Evolutionary conservation across 2,329 filamentous ascomycete species (phyloP), one percentile per base, ranked within the genome.

Genomic region (Mollisia scopiformis): DNA sequence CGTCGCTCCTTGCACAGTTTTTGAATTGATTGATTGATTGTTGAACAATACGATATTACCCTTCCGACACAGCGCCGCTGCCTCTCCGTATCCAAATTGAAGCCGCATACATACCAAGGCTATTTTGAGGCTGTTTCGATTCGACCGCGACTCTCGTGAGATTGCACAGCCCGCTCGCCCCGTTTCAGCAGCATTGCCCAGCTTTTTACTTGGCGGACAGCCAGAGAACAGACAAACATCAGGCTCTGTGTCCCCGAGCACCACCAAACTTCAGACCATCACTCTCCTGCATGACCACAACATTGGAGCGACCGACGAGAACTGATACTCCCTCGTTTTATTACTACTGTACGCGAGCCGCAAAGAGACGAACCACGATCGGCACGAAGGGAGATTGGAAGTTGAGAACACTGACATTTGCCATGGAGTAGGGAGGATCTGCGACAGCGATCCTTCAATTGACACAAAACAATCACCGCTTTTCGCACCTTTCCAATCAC

Each of bases 101-200:
- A 39, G 33, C 14, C 57, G 37, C 52, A 61, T 25, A 37, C 39
- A 33, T 5, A 43, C 23, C 7, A 43, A 47, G 23, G 23, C 61
- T 55, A 63, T 60, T 61, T 63, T 35, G 55, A 61, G 61, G 49
- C 54, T 39, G 19, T 58, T 37, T 49, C 37, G 31, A 51, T 28
- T 43, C 55, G 30, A 21, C 43, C 31, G 27, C 33, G 35, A 56
- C 27, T 56, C 43, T 60, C 61, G 57, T 58, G 53, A 59, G 52
- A 58, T 63, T 65, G 60, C 63, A 65, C 63, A 62, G 63, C 63
- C 63, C 62, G 59, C 41, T 43, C 50, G 57, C 60, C 41, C 51
- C 41, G 63, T 65, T 65, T 65, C 63, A 65, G 23, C 43, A 27
- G 14, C 43, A 27, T 27, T 23, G 43, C 43, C 43, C 43, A 47